Evolutionary conservation across 495 filamentous ascomycete species (phyloP).

Genomic region (Hypoxylon perforatum): DNA sequence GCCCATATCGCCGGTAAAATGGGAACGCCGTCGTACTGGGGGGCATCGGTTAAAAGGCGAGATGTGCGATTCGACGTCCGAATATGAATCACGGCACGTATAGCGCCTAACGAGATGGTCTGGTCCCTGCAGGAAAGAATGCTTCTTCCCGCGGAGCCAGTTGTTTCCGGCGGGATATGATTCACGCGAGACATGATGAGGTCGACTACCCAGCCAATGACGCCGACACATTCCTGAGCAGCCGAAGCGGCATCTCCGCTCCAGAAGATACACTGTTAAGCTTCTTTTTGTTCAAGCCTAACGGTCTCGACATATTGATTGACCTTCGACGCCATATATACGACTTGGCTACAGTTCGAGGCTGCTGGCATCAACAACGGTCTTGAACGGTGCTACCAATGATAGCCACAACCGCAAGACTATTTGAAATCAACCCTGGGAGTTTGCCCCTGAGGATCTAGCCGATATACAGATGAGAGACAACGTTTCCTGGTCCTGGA

Average conservation of each 20-base stretch:
- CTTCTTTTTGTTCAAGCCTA: slow-evolving; percentile 20
- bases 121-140: slow-evolving; percentile 32
- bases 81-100: slow-evolving; percentile 26
- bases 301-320: slow-evolving; percentile 3
- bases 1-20: slow-evolving; percentile 41
- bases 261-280: slow-evolving; percentile 21
- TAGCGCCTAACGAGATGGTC: slow-evolving; percentile 7
- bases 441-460: neutral
- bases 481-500: slow-evolving; percentile 1
- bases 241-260: neutral
- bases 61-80: slow-evolving; percentile 22
- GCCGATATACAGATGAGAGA: slow-evolving; percentile 3
- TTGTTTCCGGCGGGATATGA: slow-evolving; percentile 40
- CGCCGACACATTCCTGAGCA: slow-evolving; percentile 26
- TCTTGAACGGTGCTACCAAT: neutral
- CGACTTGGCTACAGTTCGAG: slow-evolving; percentile 10
- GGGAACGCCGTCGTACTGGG: slow-evolving; percentile 17
- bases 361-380: slow-evolving; percentile 1
- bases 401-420: slow-evolving; percentile 21
- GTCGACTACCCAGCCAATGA: slow-evolving; percentile 12
- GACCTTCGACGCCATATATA: slow-evolving; percentile 6
- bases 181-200: slow-evolving; percentile 27
- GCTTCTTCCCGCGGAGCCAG: slow-evolving; percentile 26
- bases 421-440: slow-evolving; percentile 3
- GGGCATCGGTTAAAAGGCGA: slow-evolving; percentile 27